Evolutionary conservation across 169 alveolate species (phyloP), one percentile per base, ranked within the genome.

Genomic region (Perkinsus olseni): DNA sequence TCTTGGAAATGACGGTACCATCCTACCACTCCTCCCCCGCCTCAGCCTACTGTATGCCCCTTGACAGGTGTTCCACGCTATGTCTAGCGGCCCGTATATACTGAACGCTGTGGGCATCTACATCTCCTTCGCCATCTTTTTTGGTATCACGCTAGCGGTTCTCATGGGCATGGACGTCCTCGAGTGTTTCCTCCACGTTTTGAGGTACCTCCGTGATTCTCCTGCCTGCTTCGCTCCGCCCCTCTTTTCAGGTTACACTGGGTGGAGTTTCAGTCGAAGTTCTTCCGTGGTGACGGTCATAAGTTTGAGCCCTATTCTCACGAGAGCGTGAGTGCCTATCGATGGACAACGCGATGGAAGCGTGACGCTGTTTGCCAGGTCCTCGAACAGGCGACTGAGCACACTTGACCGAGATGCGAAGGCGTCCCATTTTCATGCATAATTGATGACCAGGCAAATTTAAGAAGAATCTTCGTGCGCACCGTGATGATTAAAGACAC

Each of bases 231-330:
- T 21, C 28, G 28, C 34, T 62, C 82, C 34, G 82, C 50, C 11
- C 21, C 11, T 3, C 3, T 62, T 28, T 62, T 28, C 1, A 62
- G 82, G 82, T 62, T 62, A 24, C 82, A 62, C 31, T 62, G 82
- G 82, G 99, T 99, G 74, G 99, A 99, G 95, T 99, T 99, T 97
- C 99, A 99, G 96, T 98, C 98, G 97, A 99, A 99, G 96, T 99
- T 99, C 96, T 99, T 97, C 97, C 98, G 98, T 94, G 99, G 99
- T 17, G 99, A 98, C 95, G 99, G 99, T 4, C 96, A 97, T 95
- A 94, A 95, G 40, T 99, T 99, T 93, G 96, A 94, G 50, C 99
- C 99, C 38, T 96, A 97, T 45, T 74, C 91, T 45, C 95, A 95
- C 96, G 37, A 94, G 82, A 62, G 31, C 17, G 82, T 62, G 34